phyloP scores from a whole-genome alignment of 352 stramenopile genomes.

The Pythium plurisporium region DNA sequence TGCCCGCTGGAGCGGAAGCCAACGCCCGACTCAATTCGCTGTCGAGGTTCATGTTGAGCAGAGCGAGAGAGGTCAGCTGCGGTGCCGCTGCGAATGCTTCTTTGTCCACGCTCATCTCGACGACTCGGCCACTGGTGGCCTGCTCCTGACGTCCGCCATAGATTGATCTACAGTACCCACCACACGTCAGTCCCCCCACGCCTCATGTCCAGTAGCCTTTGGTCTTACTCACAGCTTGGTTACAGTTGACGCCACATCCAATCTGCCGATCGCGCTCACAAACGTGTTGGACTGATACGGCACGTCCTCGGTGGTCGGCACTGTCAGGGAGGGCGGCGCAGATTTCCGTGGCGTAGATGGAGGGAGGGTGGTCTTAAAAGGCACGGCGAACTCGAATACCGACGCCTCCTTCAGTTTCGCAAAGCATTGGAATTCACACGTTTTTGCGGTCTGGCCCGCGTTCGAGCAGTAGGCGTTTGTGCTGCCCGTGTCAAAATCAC shows the following conservation, averaged over 20 bases:
- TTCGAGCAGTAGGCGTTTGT: not conserved
- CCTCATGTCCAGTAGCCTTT: not conserved
- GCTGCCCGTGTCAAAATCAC: not conserved
- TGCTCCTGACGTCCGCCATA: not conserved
- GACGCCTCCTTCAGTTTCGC: not conserved
- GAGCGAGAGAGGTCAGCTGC: not conserved
- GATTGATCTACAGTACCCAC: not conserved
- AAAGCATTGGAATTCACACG: constrained; percentile 7
- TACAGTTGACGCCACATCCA: not conserved
- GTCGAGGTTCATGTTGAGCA: constrained; percentile 7
- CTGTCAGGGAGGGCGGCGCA: not conserved
- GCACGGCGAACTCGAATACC: not conserved
- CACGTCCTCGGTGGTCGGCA: not conserved
- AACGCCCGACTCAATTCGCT: not conserved
- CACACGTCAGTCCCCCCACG: not conserved
- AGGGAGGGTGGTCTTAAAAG: not conserved
- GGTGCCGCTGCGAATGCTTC: not conserved
- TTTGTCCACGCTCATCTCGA: not conserved
- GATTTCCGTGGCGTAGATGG: no score
- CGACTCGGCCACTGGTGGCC: not conserved
- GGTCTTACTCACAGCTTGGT: constrained; percentile 3
- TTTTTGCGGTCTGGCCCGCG: no score
- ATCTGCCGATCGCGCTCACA: not conserved
- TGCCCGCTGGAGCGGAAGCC: not conserved
- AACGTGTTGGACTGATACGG: constrained; percentile 7